Evolutionary conservation across 208 protist genomes (phyloP), one percentile per base, ranked within the genome.

Genomic region (Leishmania mexicana): DNA sequence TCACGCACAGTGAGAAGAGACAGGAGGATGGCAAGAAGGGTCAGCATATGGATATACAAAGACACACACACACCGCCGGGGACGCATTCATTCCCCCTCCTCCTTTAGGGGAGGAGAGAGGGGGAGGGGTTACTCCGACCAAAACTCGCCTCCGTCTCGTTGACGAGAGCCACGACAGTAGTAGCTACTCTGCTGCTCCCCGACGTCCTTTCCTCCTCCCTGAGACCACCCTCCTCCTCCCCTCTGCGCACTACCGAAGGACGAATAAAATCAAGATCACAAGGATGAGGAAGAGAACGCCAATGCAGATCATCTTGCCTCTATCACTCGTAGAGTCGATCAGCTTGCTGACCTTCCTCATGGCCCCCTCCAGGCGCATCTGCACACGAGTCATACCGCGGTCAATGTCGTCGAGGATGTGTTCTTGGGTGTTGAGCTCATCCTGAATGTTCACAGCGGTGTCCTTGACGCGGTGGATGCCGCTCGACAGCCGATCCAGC

Each of bases 291-390:
- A 97, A 85, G 2, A 97, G 86, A 17, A 97, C 88, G 0, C 78
- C 88, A 76, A 97, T 97, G 79, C 89, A 94, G 53, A 95, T 94
- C 51, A 97, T 80, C 81, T 97, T 97, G 21, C 89, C 91, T 45
- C 76, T 75, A 79, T 97, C 94, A 80, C 94, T 97, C 0, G 94
- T 95, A 4, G 84, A 89, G 79, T 97, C 94, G 35, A 97, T 72
- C 54, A 97, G 86, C 49, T 88, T 91, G 42, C 87, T 83, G n/a
- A 95, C 91, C 70, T 90, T 94, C 81, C 91, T 94, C 83, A 96
- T 85, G 3, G 91, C 91, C 40, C 91, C 85, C 1, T 95, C 90
- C 15, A 97, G 83, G 11, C 88, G 87, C 78, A 91, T 84, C 86
- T 97, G 94, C 71, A 93, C 88, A 3, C 88, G 84, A 13, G 85